Conservation (phyloP, 371 early-diverging fungal species). For the Conidiobolus incongruus region DNA sequence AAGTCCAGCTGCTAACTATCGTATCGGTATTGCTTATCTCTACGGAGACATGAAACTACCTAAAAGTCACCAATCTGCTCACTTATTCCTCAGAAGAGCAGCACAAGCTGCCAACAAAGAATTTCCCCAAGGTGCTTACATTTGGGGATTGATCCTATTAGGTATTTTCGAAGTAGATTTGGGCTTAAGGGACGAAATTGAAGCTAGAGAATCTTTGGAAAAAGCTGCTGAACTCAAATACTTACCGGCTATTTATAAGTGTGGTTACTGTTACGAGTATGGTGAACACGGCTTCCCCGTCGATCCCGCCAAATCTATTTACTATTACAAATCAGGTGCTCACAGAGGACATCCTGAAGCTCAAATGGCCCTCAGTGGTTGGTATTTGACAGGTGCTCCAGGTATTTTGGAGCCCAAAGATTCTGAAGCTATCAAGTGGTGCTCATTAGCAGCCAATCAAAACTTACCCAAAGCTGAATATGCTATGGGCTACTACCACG, state of each 20-base stretch:
- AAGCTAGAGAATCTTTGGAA: conserved; percentile 16
- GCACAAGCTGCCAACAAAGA: conserved; percentile 30
- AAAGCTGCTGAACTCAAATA: conserved; percentile 30
- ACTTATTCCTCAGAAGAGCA: conserved; percentile 44
- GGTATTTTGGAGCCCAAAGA: conserved; percentile 47
- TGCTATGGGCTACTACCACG: conserved; percentile 81
- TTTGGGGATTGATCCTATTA: conserved; percentile 30
- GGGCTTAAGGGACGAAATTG: conserved; percentile 13
- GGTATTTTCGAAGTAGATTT: conserved; percentile 14
- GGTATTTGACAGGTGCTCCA: conserved; percentile 80
- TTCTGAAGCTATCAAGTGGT: conserved; percentile 73
- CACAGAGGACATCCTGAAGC: conserved; percentile 76
- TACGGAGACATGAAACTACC: conserved; percentile 34
- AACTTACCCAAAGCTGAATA: conserved; percentile 78
- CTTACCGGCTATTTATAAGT: conserved; percentile 41
- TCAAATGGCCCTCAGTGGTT: conserved; percentile 79
- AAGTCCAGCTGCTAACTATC: conserved; percentile 38
- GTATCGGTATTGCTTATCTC: conserved; percentile 26
- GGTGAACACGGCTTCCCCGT: no score
- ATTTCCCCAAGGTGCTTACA: conserved; percentile 43
- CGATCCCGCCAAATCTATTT: conserved; percentile 51
- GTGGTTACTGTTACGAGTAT: conserved; percentile 70
- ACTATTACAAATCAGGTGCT: conserved; percentile 66
- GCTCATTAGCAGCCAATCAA: conserved; percentile 55
- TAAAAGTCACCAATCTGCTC: conserved; percentile 31